These are phyloP conservation scores for Ogataea salicorniae DNA, from an alignment of 805 yeast genomes.

Conservation along the genomic window DNA sequence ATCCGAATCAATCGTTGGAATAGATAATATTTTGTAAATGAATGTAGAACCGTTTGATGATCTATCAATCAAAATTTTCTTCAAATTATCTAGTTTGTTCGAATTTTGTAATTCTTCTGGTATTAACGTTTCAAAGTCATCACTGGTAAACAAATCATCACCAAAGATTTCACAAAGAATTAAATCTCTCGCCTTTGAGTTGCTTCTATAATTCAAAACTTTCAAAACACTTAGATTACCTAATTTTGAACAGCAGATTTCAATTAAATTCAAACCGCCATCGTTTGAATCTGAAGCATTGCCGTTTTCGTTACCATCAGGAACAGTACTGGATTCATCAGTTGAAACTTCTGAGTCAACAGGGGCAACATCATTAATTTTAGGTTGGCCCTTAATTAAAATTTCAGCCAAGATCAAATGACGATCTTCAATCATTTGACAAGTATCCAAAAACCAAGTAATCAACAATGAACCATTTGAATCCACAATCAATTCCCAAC, in stretches of 20 bases:
- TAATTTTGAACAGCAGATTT: conserved; percentile 44
- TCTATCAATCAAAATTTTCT: conserved; percentile 58
- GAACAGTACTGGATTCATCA: not conserved
- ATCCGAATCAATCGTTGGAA: conserved; percentile 58
- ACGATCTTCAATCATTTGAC: conserved; percentile 52
- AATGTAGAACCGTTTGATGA: conserved; percentile 66
- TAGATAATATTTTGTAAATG: conserved; percentile 70
- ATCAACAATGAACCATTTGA: conserved; percentile 84
- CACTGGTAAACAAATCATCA: conserved; percentile 25
- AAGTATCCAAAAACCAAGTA: conserved; percentile 93
- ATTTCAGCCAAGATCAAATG: conserved; percentile 46
- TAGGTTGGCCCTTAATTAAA: conserved; percentile 16
- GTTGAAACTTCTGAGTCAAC: not conserved
- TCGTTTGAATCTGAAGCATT: not conserved
- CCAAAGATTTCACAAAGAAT: conserved; percentile 68
- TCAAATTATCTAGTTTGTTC: conserved; percentile 20
- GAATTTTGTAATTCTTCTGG: conserved; percentile 20
- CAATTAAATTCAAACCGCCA: conserved; percentile 11
- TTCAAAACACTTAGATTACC: conserved; percentile 81
- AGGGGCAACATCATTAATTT: not conserved
- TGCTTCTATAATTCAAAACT: conserved; percentile 64
- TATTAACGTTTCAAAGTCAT: not conserved
- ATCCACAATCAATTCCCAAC: conserved; percentile 74
- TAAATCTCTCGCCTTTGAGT: conserved; percentile 52
- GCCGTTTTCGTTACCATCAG: not conserved